Evolutionary conservation across 2,329 filamentous ascomycete species (phyloP).

Genomic region (Verticillium nonalfalfae): DNA sequence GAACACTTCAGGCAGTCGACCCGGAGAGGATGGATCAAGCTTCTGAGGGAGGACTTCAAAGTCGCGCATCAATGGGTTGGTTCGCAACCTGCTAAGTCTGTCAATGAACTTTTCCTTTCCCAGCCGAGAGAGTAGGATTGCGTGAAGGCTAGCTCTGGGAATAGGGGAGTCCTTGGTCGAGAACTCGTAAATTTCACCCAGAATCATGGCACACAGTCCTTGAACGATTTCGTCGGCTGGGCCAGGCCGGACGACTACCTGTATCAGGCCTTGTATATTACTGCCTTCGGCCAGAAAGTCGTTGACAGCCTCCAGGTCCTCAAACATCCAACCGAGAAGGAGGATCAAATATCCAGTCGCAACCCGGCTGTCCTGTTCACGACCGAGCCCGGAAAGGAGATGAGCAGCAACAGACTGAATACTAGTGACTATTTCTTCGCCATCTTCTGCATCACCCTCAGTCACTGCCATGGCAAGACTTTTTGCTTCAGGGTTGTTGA

Average conservation of each 20-base stretch:
- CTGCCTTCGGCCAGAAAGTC: slow-evolving; percentile 90
- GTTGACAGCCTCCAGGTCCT: slow-evolving; percentile 85
- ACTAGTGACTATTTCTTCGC: slow-evolving; percentile 91
- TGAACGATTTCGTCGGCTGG: slow-evolving; percentile 62
- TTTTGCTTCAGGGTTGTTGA: slow-evolving; percentile 75
- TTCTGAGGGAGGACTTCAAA: slow-evolving; percentile 81
- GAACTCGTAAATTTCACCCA: slow-evolving; percentile 92
- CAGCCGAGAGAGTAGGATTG: slow-evolving; percentile 68
- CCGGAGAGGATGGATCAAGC: slow-evolving; percentile 38
- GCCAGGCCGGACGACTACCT: slow-evolving; percentile 57
- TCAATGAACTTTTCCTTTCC: slow-evolving; percentile 85
- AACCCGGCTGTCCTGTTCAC: slow-evolving; percentile 71
- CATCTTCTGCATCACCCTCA: slow-evolving; percentile 81
- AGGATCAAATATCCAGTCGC: slow-evolving; percentile 85
- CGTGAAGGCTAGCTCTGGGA: slow-evolving; percentile 71
- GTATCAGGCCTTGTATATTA: slow-evolving; percentile 80
- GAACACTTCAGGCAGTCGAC: slow-evolving; percentile 68
- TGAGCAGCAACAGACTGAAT: slow-evolving; percentile 86
- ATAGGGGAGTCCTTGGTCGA: slow-evolving; percentile 96
- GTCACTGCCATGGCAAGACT: slow-evolving; percentile 71
- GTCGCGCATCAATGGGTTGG: slow-evolving; percentile 74
- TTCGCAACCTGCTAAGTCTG: slow-evolving; percentile 69
- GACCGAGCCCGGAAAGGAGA: slow-evolving; percentile 71
- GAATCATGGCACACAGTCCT: slow-evolving; percentile 75
- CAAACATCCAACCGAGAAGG: slow-evolving; percentile 83